Percentiles rank a stretch among this genome's conserved stretches.
phyloP scores from a whole-genome alignment of 192 early-diverging fungal species.

The Umbelopsis sp. region DNA sequence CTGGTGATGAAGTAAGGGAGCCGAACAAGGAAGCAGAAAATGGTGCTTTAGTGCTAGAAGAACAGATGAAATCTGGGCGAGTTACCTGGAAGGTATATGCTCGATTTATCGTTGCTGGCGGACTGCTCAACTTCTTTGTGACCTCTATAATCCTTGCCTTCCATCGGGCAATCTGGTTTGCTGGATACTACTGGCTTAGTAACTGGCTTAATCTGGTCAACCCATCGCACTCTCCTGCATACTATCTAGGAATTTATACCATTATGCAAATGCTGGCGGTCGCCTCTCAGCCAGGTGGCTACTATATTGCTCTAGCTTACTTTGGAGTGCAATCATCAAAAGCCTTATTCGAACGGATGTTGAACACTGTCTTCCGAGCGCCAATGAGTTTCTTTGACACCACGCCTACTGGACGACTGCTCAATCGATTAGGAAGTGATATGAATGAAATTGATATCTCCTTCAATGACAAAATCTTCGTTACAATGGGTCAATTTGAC shows the following conservation, averaged over 20 bases:
- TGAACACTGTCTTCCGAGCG: slow-evolving; percentile 69
- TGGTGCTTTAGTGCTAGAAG: slow-evolving; percentile 8
- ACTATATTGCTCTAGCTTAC: background rate
- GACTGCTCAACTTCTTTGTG: slow-evolving; percentile 1
- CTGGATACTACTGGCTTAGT: slow-evolving; percentile 10
- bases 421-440: slow-evolving; percentile 65
- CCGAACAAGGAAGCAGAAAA: background rate
- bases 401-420: slow-evolving; percentile 67
- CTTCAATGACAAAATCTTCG: slow-evolving; percentile 52
- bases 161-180: slow-evolving; percentile 14
- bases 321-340: slow-evolving; percentile 60
- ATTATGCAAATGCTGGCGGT: slow-evolving; percentile 12
- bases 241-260: slow-evolving; percentile 23
- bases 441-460: slow-evolving; percentile 35
- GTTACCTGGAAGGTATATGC: slow-evolving; percentile 17
- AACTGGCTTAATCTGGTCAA: slow-evolving; percentile 11
- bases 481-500: slow-evolving; percentile 43
- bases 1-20: background rate
- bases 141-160: background rate
- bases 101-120: slow-evolving; percentile 2
- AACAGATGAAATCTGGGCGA: slow-evolving; percentile 3
- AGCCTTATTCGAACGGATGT: slow-evolving; percentile 60
- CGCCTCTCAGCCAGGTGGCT: background rate
- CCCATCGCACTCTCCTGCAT: background rate
- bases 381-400: slow-evolving; percentile 72